These are phyloP conservation scores for Solanum megistacrolobum DNA, from an alignment of 257 asterid species.

Conservation along the genomic window DNA sequence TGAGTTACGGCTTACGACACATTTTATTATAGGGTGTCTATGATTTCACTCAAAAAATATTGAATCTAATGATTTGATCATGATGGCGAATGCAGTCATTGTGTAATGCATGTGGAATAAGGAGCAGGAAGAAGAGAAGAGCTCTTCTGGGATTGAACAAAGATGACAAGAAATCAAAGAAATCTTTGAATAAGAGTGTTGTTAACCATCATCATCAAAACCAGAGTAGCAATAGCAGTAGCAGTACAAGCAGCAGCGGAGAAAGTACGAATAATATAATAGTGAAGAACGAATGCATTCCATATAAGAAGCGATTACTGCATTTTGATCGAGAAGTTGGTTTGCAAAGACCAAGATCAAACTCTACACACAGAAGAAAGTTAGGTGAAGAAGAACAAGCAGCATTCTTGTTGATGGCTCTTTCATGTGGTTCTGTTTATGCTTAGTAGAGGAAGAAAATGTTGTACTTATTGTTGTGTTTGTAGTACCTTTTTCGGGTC, in stretches of 20 bases:
- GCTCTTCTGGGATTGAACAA: slow-evolving; percentile 66
- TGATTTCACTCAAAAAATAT: background rate
- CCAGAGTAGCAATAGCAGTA: slow-evolving; percentile 11
- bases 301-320: slow-evolving; percentile 35
- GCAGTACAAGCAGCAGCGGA: slow-evolving; percentile 46
- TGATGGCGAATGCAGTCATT: slow-evolving; percentile 45
- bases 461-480: background rate
- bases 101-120: slow-evolving; percentile 96
- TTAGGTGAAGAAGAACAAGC: slow-evolving; percentile 89
- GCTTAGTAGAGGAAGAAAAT: slow-evolving; percentile 24
- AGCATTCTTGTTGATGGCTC: slow-evolving; percentile 76
- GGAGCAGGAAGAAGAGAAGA: slow-evolving; percentile 89
- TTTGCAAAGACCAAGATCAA: slow-evolving; percentile 70
- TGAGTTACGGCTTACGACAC: background rate
- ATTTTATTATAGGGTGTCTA: background rate
- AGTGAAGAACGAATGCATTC: slow-evolving; percentile 18
- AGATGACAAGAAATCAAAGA: slow-evolving; percentile 36
- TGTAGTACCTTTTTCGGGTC: background rate
- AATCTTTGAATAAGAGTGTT: background rate
- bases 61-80: background rate
- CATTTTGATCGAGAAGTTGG: slow-evolving; percentile 62
- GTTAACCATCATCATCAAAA: background rate
- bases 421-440: slow-evolving; percentile 87
- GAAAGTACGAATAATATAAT: slow-evolving; percentile 24
- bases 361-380: slow-evolving; percentile 46